Evolutionary conservation across 371 early-diverging fungal genomes (phyloP), one percentile per base, ranked within the genome.

Genomic region (Apophysomyces trapeziformis): DNA sequence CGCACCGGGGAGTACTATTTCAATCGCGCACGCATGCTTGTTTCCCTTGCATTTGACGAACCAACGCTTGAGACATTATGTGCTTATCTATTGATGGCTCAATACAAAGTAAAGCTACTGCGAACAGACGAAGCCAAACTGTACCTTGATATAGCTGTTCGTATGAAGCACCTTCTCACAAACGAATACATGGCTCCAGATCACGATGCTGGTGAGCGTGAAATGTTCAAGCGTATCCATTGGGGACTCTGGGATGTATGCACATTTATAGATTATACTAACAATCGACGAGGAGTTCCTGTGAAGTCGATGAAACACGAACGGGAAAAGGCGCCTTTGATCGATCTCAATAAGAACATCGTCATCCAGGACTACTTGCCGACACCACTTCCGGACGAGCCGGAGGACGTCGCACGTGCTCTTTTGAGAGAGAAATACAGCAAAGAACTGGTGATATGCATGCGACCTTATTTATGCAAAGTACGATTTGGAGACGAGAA

Each of bases 171-270:
- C 7, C 58, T 75, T 4, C 35, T 80, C n/a, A 58, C 57, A 2
- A 70, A 73, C 8, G 59, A 56, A 5, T 58, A 68, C 47, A 54
- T 50, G 62, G 57, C 63, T 59, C n/a, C 45, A 46, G 36, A n/a
- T 32, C 37, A 50, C 11, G 58, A 57, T 21, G 41, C 16, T 32
- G 58, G 60, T 0, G 77, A 81, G 50, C 68, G 68, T 9, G 79
- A 78, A 38, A 73, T 69, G 35, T 78, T 78, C 18, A 75, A 75
- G 26, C 68, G 82, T 18, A 54, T 72, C 14, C 73, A 77, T 39
- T 60, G 59, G 54, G 65, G 65, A 1, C 38, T 79, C 35, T 68
- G 46, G 16, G 57, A 64, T 8, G 37, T 69, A 18, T 32, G 50
- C 1, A 56, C 45, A 0, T 64, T 66, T 12, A 66, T 78, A 7